Evolutionary conservation across 345 rosid genomes (phyloP).

Genomic region (Diplotaxis tenuifolia): DNA sequence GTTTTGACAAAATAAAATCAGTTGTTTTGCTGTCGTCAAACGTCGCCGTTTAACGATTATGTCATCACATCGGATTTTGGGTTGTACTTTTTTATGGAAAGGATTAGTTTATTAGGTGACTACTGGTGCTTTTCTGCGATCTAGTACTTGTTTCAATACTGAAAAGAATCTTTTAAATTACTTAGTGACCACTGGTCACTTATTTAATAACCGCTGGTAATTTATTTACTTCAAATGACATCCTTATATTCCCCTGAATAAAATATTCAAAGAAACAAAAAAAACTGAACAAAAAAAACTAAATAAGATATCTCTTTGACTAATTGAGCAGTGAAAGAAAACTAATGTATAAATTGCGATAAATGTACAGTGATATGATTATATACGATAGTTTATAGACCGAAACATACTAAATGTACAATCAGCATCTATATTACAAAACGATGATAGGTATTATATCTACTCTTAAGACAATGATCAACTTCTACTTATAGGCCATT

Average conservation of each 20-base stretch:
- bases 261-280: neutral
- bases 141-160: constrained; percentile 8
- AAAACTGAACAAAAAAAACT: neutral
- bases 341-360: neutral
- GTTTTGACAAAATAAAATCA: no score
- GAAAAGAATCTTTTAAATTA: neutral
- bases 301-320: neutral
- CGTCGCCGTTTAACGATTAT: constrained; percentile 24
- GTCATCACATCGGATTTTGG: constrained; percentile 31
- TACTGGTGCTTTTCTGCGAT: constrained; percentile 24
- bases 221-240: neutral
- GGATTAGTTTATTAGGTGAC: constrained; percentile 18
- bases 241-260: neutral
- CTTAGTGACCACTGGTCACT: neutral
- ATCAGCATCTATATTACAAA: neutral
- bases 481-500: constrained; percentile 11
- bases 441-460: constrained; percentile 3
- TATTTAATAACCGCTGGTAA: neutral
- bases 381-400: neutral
- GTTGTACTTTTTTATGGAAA: neutral
- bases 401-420: neutral
- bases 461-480: constrained; percentile 8
- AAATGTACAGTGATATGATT: neutral
- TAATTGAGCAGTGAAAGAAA: neutral
- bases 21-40: constrained; percentile 20